phyloP scores from a whole-genome alignment of 164 flowering plant genomes.

The Macadamia tetraphylla region DNA sequence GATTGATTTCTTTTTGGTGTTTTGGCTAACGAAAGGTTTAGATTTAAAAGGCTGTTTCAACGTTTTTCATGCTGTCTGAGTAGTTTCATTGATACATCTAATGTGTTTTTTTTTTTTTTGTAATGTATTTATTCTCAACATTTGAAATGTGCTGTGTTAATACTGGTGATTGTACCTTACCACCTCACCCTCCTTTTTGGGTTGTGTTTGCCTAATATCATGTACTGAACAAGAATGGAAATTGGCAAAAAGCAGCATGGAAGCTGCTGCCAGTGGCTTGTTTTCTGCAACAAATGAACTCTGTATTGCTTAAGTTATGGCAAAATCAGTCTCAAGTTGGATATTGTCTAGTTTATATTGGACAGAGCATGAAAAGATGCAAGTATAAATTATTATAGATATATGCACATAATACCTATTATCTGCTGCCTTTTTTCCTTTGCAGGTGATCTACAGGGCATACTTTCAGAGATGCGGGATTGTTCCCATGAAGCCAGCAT shows the following conservation, averaged over 20 bases:
- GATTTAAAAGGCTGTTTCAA: background rate
- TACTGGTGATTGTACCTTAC: conserved; percentile 1
- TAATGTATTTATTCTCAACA: background rate
- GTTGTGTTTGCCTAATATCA: conserved; percentile 16
- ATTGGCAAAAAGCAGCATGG: conserved; percentile 73
- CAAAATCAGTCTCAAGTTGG: conserved; percentile 84
- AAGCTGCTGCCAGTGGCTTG: conserved; percentile 69
- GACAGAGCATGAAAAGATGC: background rate
- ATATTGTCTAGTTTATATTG: background rate
- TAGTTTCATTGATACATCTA: background rate
- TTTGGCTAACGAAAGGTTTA: background rate
- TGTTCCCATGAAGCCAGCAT: conserved; percentile 74
- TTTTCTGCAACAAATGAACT: conserved; percentile 77
- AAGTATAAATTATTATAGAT: background rate
- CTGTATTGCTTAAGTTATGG: conserved; percentile 58
- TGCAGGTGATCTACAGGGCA: conserved; percentile 78
- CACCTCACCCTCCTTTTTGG: background rate
- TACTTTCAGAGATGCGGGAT: conserved; percentile 74
- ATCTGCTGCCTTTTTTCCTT: conserved; percentile 8
- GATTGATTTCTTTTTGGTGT: background rate
- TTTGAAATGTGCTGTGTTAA: background rate
- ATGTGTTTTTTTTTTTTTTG: background rate
- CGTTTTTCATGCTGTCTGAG: background rate
- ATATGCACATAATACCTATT: background rate
- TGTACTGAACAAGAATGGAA: conserved; percentile 93